Conservation (phyloP, 163 green algal species). For the Scenedesmus sp. region DNA sequence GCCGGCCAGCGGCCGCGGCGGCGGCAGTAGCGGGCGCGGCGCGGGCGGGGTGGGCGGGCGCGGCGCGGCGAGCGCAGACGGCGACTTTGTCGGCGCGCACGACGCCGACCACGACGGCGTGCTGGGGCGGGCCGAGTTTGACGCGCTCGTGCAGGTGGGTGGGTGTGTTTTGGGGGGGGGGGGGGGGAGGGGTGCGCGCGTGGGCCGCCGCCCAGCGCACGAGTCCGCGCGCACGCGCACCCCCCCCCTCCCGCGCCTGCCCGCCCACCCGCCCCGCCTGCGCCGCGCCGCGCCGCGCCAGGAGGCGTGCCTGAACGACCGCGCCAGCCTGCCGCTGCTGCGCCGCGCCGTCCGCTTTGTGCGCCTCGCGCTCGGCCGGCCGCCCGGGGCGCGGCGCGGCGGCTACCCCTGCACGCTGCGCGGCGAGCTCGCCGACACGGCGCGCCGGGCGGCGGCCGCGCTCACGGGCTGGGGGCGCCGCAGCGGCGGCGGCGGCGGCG, state of each 20-base stretch:
- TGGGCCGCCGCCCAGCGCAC: too few relatives aligned
- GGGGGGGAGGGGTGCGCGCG: too few relatives aligned
- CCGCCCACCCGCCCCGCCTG: neutral
- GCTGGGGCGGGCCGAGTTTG: constrained; percentile 26
- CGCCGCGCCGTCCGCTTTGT: neutral
- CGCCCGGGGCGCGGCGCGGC: constrained; percentile 2
- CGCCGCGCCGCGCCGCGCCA: neutral
- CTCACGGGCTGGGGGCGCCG: neutral
- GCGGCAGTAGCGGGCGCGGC: neutral
- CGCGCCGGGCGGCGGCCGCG: constrained; percentile 10
- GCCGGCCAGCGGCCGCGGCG: too few relatives aligned
- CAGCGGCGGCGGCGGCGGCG: neutral
- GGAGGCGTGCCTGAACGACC: constrained; percentile 32
- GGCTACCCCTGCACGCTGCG: constrained; percentile 14
- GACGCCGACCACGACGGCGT: constrained; percentile 37
- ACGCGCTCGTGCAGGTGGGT: constrained; percentile 3
- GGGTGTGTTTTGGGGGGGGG: neutral
- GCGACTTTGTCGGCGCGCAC: constrained; percentile 30
- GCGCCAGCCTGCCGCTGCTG: constrained; percentile 4
- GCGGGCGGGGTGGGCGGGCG: neutral
- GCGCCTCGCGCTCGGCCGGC: constrained; percentile 11
- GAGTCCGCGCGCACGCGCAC: too few relatives aligned
- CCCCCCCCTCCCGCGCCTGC: neutral
- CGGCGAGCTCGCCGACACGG: constrained; percentile 7
- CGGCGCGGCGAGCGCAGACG: neutral